Conservation (phyloP, 257 asterid genomes). For the Solanum neorickii region DNA sequence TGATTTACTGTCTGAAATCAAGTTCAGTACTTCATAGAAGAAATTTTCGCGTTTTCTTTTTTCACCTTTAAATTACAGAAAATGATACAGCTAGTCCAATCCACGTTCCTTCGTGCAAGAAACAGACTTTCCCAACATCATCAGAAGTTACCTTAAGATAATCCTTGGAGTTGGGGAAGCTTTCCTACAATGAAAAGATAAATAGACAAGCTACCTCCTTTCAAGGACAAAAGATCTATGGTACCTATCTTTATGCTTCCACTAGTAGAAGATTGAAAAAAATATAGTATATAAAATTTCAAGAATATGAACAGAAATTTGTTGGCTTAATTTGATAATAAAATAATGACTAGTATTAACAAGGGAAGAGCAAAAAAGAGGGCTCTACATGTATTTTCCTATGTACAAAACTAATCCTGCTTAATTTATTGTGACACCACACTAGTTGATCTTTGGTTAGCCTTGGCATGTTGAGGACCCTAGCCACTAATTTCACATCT, state of each 20-base stretch:
- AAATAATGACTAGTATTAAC: conserved; percentile 13
- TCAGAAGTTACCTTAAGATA: background rate
- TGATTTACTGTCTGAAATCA: background rate
- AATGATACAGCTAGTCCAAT: background rate
- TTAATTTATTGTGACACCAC: conserved; percentile 72
- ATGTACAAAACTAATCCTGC: conserved; percentile 49
- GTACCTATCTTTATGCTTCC: background rate
- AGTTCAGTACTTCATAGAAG: background rate
- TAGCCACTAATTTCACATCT: conserved; percentile 65
- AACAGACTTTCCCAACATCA: background rate
- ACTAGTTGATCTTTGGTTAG: conserved; percentile 56
- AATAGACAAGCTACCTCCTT: background rate
- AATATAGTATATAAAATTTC: too few species aligned
- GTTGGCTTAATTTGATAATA: background rate
- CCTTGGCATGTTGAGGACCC: conserved; percentile 69
- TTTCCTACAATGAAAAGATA: background rate
- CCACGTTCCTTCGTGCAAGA: background rate
- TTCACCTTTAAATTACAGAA: background rate
- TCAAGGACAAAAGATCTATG: background rate
- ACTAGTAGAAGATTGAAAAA: too few species aligned
- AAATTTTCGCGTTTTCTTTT: background rate
- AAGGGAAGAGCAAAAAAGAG: conserved; percentile 78
- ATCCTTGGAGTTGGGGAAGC: background rate
- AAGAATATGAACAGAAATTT: background rate
- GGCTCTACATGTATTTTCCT: conserved; percentile 62